These are phyloP conservation scores for Neodidymelliopsis sp. DNA, from an alignment of 2,329 filamentous ascomycete species.

Conservation along the genomic window DNA sequence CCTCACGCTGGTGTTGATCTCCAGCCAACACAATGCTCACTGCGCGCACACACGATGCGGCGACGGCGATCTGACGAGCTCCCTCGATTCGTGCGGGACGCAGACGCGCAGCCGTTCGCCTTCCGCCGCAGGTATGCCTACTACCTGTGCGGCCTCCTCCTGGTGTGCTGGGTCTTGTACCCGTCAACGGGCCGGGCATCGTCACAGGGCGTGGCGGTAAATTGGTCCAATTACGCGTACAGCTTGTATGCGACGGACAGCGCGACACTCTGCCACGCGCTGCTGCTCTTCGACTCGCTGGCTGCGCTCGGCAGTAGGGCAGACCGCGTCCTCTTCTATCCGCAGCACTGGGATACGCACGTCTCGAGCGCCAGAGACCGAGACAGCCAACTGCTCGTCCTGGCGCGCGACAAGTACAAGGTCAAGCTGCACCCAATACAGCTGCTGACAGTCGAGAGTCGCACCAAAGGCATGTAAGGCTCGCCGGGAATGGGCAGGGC, in stretches of 20 bases:
- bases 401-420: slow-evolving; percentile 59
- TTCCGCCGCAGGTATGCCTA: slow-evolving; percentile 40
- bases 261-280: slow-evolving; percentile 53
- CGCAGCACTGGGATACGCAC: slow-evolving; percentile 48
- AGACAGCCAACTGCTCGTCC: slow-evolving; percentile 56
- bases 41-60: slow-evolving; percentile 36
- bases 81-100: slow-evolving; percentile 37
- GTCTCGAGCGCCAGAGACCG: slow-evolving; percentile 40
- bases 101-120: slow-evolving; percentile 24
- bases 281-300: slow-evolving; percentile 56
- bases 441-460: slow-evolving; percentile 48
- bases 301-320: slow-evolving; percentile 53
- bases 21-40: slow-evolving; percentile 2
- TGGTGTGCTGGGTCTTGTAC: slow-evolving; percentile 41
- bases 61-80: slow-evolving; percentile 46
- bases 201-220: slow-evolving; percentile 27
- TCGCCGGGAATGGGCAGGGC: slow-evolving; percentile 1
- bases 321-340: slow-evolving; percentile 56
- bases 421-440: slow-evolving; percentile 59
- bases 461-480: slow-evolving; percentile 33
- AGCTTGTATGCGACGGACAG: slow-evolving; percentile 54
- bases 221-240: slow-evolving; percentile 54
- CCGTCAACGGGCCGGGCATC: slow-evolving; percentile 23
- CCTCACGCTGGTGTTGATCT: background rate
- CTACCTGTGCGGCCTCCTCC: slow-evolving; percentile 36